Conservation (phyloP, 1,139 yeast genomes). For the Pneumocystis carinii region DNA sequence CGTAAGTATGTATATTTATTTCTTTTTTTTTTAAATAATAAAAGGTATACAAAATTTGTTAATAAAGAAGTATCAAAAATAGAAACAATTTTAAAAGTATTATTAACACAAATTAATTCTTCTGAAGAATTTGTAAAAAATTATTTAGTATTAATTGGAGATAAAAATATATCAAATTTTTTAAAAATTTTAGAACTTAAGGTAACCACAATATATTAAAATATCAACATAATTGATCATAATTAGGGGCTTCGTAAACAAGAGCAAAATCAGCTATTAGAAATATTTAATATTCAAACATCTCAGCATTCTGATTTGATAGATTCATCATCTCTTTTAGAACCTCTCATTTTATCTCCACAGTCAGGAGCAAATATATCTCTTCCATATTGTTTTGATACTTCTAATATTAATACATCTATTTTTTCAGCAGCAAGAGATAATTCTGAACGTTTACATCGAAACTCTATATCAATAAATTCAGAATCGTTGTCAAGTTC, state of each 20-base stretch:
- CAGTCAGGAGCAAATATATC: neutral
- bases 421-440: neutral
- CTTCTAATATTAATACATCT: neutral
- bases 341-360: neutral
- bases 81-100: constrained; percentile 49
- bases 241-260: neutral
- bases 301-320: neutral
- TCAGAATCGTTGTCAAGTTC: neutral
- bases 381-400: neutral
- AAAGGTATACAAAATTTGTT: constrained; percentile 34
- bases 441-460: neutral
- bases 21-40: neutral
- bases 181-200: constrained; percentile 49
- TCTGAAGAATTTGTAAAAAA: constrained; percentile 49
- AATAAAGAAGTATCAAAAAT: constrained; percentile 36
- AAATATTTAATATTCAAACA: neutral
- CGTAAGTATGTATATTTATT: constrained; percentile 5
- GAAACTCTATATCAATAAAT: neutral
- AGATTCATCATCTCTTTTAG: neutral
- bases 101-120: constrained; percentile 48
- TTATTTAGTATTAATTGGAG: constrained; percentile 56
- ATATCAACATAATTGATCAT: constrained; percentile 15
- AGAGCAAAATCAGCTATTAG: neutral
- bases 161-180: constrained; percentile 47
- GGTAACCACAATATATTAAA: constrained; percentile 23